These are phyloP conservation scores for Myriosclerotinia scirpicola DNA, from an alignment of 2,329 filamentous ascomycete species.

Conservation along the genomic window DNA sequence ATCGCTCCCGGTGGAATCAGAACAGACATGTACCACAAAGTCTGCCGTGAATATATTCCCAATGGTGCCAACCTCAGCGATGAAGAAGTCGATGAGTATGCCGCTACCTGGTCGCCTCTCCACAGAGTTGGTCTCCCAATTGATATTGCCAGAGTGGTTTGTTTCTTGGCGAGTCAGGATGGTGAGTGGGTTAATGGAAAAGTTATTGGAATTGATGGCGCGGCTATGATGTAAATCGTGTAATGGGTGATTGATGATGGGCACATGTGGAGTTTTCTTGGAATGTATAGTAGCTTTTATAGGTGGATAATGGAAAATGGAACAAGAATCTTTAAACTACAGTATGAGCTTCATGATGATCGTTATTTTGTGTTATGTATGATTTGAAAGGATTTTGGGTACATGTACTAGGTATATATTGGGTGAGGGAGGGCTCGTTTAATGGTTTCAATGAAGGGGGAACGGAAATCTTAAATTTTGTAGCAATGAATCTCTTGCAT, in stretches of 20 bases:
- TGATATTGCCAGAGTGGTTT: slow-evolving; percentile 66
- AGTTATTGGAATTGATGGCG: slow-evolving; percentile 34
- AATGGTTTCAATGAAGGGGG: too few relatives aligned
- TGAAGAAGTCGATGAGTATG: slow-evolving; percentile 61
- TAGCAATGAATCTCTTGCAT: too few relatives aligned
- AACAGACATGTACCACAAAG: slow-evolving; percentile 67
- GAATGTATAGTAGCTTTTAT: too few relatives aligned
- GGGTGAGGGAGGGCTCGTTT: too few relatives aligned
- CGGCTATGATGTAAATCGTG: slow-evolving; percentile 32
- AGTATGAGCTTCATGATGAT: too few relatives aligned
- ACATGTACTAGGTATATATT: too few relatives aligned
- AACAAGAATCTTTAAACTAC: too few relatives aligned
- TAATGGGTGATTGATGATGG: not conserved
- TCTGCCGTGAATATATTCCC: slow-evolving; percentile 64
- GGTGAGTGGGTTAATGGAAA: slow-evolving; percentile 45
- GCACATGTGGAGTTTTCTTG: too few relatives aligned
- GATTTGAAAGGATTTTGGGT: too few relatives aligned
- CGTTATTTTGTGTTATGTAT: too few relatives aligned
- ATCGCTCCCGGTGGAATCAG: slow-evolving; percentile 69
- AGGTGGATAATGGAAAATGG: too few relatives aligned
- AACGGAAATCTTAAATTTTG: too few relatives aligned
- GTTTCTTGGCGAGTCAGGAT: slow-evolving; percentile 58
- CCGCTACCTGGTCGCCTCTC: slow-evolving; percentile 62
- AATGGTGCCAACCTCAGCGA: slow-evolving; percentile 54
- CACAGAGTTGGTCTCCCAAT: slow-evolving; percentile 66